Percentiles rank a stretch among this genome's conserved stretches.
These are phyloP conservation scores for Drechslera avenae DNA, from an alignment of 2,329 filamentous ascomycete species.

Conservation along the genomic window DNA sequence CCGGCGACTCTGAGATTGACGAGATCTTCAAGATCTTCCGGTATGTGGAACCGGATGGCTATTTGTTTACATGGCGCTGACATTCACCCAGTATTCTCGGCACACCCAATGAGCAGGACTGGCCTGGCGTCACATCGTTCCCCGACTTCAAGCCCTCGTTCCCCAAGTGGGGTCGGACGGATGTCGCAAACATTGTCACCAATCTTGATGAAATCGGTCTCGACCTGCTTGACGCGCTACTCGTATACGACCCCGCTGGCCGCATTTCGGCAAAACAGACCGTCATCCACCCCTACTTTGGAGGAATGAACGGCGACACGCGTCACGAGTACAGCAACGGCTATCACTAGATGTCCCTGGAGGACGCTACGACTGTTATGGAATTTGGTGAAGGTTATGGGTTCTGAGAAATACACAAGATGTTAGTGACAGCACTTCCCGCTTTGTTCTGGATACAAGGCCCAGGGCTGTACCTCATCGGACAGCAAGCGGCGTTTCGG, in stretches of 20 bases:
- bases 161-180: slow-evolving; percentile 84
- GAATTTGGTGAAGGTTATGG: slow-evolving; percentile 28
- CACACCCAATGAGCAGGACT: slow-evolving; percentile 79
- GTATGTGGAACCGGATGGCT: slow-evolving; percentile 53
- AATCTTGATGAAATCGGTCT: slow-evolving; percentile 74
- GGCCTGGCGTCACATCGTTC: slow-evolving; percentile 93
- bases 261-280: slow-evolving; percentile 90
- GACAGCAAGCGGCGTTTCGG: slow-evolving; percentile 32
- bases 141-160: slow-evolving; percentile 93
- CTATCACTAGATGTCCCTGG: slow-evolving; percentile 32
- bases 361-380: slow-evolving; percentile 40
- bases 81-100: slow-evolving; percentile 63
- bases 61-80: background rate
- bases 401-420: slow-evolving; percentile 16
- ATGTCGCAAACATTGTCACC: slow-evolving; percentile 67
- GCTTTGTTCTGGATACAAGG: slow-evolving; percentile 28
- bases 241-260: slow-evolving; percentile 85
- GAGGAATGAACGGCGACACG: slow-evolving; percentile 49
- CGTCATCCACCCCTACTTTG: slow-evolving; percentile 83
- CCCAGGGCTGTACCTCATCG: slow-evolving; percentile 20
- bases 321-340: slow-evolving; percentile 49
- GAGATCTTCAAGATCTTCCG: slow-evolving; percentile 96
- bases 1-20: slow-evolving; percentile 90
- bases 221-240: slow-evolving; percentile 70
- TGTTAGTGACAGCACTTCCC: slow-evolving; percentile 18